Percentiles rank a stretch among this genome's conserved stretches.
Evolutionary conservation across 768 basidiomycete genomes (phyloP).

Genomic region (Suillus americanus): DNA sequence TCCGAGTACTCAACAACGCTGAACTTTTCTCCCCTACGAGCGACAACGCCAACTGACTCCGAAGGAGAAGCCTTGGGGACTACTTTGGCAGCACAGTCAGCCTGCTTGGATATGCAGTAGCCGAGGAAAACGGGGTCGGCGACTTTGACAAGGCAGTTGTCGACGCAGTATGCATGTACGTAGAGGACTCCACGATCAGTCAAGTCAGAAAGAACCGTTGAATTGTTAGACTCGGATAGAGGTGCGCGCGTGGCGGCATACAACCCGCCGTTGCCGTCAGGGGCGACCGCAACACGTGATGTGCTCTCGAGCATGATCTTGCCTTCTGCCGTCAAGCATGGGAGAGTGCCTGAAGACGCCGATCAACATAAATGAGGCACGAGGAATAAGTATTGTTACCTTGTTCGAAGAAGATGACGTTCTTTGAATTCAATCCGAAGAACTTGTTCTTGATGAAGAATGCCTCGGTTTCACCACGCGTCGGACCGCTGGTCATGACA

Average conservation of each 20-base stretch:
- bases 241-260: conserved; percentile 91
- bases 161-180: conserved; percentile 95
- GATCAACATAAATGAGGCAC: background rate
- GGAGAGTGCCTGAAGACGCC: conserved; percentile 75
- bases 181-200: conserved; percentile 74
- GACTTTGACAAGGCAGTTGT: conserved; percentile 97
- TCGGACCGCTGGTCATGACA: conserved; percentile 98
- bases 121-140: conserved; percentile 98
- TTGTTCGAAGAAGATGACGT: conserved; percentile 96
- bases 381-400: conserved; percentile 48
- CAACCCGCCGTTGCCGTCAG: conserved; percentile 96
- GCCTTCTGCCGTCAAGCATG: conserved; percentile 92
- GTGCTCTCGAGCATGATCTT: conserved; percentile 85
- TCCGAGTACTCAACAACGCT: conserved; percentile 98
- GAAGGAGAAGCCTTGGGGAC: conserved; percentile 85
- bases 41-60: conserved; percentile 96
- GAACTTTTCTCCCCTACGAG: conserved; percentile 76
- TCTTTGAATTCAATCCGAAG: conserved; percentile 79
- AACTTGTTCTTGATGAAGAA: conserved; percentile 77
- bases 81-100: conserved; percentile 94
- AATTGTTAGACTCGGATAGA: conserved; percentile 55
- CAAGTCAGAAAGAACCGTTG: conserved; percentile 85
- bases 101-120: conserved; percentile 84
- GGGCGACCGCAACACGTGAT: conserved; percentile 87
- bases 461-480: conserved; percentile 78